phyloP scores from a whole-genome alignment of 768 basidiomycete species.

The Hortiboletus campestris region DNA sequence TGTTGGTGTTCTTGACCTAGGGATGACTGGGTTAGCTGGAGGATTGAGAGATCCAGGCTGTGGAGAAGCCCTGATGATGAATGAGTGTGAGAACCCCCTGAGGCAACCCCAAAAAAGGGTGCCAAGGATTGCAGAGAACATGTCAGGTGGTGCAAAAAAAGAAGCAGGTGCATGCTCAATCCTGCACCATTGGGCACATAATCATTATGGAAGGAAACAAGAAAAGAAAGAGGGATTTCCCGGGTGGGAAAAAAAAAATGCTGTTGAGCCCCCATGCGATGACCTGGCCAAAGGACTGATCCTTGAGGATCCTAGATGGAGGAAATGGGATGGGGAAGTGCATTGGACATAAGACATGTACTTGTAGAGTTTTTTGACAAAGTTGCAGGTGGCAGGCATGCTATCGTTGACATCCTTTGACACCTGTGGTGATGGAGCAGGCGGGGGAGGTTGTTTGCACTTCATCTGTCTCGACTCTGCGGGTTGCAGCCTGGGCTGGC shows the following conservation, averaged over 20 bases:
- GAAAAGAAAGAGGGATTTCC: conserved; percentile 1
- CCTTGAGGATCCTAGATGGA: conserved; percentile 77
- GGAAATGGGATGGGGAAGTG: not conserved
- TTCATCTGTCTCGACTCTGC: conserved; percentile 30
- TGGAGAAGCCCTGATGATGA: not conserved
- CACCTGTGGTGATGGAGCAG: conserved; percentile 13
- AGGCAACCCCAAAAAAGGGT: conserved; percentile 10
- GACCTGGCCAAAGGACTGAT: conserved; percentile 64
- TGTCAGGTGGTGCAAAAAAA: conserved; percentile 6
- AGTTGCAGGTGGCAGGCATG: conserved; percentile 88
- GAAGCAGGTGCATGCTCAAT: conserved; percentile 16
- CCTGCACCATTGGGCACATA: conserved; percentile 7
- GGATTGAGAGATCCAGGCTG: conserved; percentile 3
- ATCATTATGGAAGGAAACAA: conserved; percentile 12
- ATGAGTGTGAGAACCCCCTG: conserved; percentile 5
- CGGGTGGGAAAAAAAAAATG: conserved; percentile 68
- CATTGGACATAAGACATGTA: conserved; percentile 32
- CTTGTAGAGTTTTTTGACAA: conserved; percentile 95
- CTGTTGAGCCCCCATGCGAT: conserved; percentile 83
- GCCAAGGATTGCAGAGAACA: conserved; percentile 9
- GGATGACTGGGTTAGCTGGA: not conserved
- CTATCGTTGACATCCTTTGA: conserved; percentile 56
- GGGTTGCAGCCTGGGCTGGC: conserved; percentile 18
- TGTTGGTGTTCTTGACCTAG: conserved; percentile 81
- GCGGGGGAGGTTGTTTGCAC: conserved; percentile 29